Percentiles rank a stretch among this genome's conserved stretches.
Conservation (phyloP, 805 yeast genomes). For the Yarrowia bubula region DNA sequence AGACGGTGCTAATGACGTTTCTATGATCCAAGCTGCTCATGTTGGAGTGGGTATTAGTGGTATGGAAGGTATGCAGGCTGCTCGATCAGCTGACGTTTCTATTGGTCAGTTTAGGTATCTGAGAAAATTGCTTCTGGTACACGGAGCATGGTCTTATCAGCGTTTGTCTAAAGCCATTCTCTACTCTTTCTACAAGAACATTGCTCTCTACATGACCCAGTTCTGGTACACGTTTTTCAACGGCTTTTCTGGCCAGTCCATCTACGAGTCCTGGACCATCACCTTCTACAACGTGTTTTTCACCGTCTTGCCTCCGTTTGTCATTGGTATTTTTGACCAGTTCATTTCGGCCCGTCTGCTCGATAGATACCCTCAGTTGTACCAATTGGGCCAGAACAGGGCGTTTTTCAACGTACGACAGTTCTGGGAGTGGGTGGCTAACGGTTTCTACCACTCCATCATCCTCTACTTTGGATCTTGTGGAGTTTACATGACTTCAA, state of each 20-base stretch:
- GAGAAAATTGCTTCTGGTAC: constrained; percentile 80
- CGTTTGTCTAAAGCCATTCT: constrained; percentile 88
- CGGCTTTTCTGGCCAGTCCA: constrained; percentile 91
- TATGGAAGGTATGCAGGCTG: constrained; percentile 99
- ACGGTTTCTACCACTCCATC: constrained; percentile 93
- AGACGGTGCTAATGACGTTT: constrained; percentile 98
- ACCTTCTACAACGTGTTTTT: constrained; percentile 93
- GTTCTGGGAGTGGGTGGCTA: constrained; percentile 96
- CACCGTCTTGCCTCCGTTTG: constrained; percentile 94
- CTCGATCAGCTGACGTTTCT: constrained; percentile 95
- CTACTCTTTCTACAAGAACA: constrained; percentile 93
- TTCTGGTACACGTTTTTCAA: constrained; percentile 95
- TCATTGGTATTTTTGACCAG: constrained; percentile 94
- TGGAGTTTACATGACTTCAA: constrained; percentile 66
- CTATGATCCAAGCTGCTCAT: constrained; percentile 99
- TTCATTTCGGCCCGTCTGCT: constrained; percentile 86
- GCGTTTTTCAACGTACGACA: constrained; percentile 85
- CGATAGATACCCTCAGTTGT: constrained; percentile 88
- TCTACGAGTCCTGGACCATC: constrained; percentile 96
- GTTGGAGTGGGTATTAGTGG: constrained; percentile 99
- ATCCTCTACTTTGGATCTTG: constrained; percentile 72
- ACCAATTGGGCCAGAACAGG: constrained; percentile 85
- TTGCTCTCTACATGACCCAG: constrained; percentile 94
- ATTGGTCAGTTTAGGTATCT: constrained; percentile 92
- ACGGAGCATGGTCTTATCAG: constrained; percentile 97